Evolutionary conservation across 352 stramenopile genomes (phyloP).

Genomic region (Aphanomyces invadans): DNA sequence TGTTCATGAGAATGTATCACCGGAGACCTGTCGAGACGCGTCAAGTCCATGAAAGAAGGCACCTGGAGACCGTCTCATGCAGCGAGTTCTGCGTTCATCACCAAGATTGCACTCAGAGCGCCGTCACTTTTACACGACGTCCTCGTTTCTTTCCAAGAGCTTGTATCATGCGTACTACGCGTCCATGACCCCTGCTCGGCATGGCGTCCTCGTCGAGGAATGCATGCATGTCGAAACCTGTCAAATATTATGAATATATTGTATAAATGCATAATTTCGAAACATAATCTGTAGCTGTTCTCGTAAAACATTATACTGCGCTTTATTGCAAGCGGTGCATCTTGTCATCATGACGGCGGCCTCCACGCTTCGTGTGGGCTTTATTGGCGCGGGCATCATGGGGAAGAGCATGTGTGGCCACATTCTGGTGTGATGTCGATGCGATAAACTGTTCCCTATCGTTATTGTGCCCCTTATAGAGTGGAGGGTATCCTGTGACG

Average conservation of each 20-base stretch:
- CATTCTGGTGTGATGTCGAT: constrained; percentile 35
- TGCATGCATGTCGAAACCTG: too few species aligned
- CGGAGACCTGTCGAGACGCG: neutral
- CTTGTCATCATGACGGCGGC: neutral
- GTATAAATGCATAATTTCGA: too few species aligned
- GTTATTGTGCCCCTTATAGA: constrained; percentile 32
- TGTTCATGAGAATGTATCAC: neutral
- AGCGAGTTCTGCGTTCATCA: neutral
- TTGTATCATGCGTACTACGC: neutral
- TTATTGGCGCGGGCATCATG: constrained; percentile 85
- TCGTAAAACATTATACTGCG: neutral
- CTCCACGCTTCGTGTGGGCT: constrained; percentile 44
- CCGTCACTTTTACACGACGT: neutral
- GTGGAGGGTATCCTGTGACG: constrained; percentile 75
- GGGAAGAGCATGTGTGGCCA: constrained; percentile 83
- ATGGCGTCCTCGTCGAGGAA: neutral
- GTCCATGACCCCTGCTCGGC: neutral
- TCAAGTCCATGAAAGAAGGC: neutral
- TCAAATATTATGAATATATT: neutral
- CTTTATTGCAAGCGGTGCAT: neutral
- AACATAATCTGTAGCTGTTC: too few species aligned
- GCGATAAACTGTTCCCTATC: too few species aligned
- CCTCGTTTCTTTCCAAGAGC: constrained; percentile 4
- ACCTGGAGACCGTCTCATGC: neutral
- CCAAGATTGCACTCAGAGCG: neutral